Conservation (phyloP, 768 basidiomycete species). For the Rubroboletus satanas region DNA sequence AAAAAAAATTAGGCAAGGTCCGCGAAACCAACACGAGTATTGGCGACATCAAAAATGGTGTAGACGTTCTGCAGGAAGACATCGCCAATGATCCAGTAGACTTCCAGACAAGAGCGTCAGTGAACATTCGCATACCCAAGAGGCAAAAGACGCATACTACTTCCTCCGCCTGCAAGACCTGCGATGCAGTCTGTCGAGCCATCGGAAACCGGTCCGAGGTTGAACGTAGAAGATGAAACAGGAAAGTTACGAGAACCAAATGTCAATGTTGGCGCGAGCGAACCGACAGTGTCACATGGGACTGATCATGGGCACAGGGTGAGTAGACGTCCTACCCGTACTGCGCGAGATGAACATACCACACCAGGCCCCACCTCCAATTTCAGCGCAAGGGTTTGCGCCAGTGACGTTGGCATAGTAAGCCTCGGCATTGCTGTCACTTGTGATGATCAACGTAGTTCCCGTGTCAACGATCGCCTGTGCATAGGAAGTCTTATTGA, state of each 20-base stretch:
- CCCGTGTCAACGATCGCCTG: conserved; percentile 36
- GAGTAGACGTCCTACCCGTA: neutral
- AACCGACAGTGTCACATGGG: conserved; percentile 31
- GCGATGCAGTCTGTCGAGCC: conserved; percentile 36
- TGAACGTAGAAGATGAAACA: conserved; percentile 37
- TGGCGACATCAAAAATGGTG: conserved; percentile 29
- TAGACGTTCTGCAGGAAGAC: conserved; percentile 35
- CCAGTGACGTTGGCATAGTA: conserved; percentile 33
- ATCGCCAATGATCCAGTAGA: conserved; percentile 34
- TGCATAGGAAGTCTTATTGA: conserved; percentile 18
- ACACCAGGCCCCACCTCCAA: conserved; percentile 36
- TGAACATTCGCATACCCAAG: neutral
- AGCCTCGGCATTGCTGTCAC: conserved; percentile 20
- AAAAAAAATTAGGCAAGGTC: conserved; percentile 20
- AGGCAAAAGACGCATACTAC: conserved; percentile 4
- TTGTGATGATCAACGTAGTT: conserved; percentile 28
- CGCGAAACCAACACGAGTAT: conserved; percentile 41
- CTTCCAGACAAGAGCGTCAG: conserved; percentile 13
- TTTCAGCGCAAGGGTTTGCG: conserved; percentile 18
- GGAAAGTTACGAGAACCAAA: conserved; percentile 39
- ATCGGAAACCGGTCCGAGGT: conserved; percentile 36
- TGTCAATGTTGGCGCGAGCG: conserved; percentile 31
- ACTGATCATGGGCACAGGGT: conserved; percentile 14
- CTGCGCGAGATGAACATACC: conserved; percentile 15
- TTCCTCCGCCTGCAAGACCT: conserved; percentile 33